phyloP scores from a whole-genome alignment of 2,329 filamentous ascomycete genomes.

The Didymella pomorum region DNA sequence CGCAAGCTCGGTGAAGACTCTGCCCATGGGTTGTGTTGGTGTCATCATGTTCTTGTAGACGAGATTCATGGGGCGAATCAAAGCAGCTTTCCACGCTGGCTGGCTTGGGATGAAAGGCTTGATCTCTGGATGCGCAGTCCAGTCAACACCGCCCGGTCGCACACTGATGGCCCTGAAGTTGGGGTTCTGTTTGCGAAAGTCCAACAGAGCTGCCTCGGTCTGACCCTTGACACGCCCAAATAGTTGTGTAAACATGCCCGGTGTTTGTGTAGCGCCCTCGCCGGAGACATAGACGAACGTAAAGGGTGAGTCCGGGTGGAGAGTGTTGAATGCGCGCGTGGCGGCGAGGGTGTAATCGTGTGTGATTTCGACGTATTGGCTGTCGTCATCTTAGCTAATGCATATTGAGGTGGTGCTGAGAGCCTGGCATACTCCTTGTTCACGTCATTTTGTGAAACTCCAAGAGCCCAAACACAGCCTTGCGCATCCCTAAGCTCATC shows the following conservation, averaged over 20 bases:
- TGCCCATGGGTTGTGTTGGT: constrained; percentile 59
- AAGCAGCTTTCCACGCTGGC: constrained; percentile 32
- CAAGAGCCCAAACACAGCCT: constrained; percentile 78
- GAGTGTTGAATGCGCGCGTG: constrained; percentile 65
- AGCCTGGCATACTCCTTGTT: constrained; percentile 56
- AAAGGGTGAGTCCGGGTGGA: constrained; percentile 63
- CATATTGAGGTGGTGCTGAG: not conserved
- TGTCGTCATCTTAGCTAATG: constrained; percentile 24
- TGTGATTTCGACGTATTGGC: constrained; percentile 73
- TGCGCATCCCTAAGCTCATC: constrained; percentile 68
- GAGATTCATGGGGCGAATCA: constrained; percentile 31
- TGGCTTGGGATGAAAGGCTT: constrained; percentile 45
- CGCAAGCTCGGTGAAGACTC: constrained; percentile 59
- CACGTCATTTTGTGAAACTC: constrained; percentile 69
- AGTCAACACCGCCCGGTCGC: constrained; percentile 68
- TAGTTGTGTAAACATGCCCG: constrained; percentile 63
- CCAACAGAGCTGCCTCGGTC: constrained; percentile 67
- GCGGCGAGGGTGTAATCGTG: constrained; percentile 70
- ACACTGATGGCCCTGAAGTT: constrained; percentile 64
- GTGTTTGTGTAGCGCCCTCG: constrained; percentile 65
- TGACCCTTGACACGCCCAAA: constrained; percentile 73
- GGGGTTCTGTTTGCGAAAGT: constrained; percentile 56
- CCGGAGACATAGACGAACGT: constrained; percentile 77
- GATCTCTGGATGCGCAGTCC: constrained; percentile 51
- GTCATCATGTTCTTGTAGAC: constrained; percentile 49